Percentiles rank a stretch among this genome's conserved stretches.
phyloP scores from a whole-genome alignment of 345 rosid genomes.

The Populus deltoides region DNA sequence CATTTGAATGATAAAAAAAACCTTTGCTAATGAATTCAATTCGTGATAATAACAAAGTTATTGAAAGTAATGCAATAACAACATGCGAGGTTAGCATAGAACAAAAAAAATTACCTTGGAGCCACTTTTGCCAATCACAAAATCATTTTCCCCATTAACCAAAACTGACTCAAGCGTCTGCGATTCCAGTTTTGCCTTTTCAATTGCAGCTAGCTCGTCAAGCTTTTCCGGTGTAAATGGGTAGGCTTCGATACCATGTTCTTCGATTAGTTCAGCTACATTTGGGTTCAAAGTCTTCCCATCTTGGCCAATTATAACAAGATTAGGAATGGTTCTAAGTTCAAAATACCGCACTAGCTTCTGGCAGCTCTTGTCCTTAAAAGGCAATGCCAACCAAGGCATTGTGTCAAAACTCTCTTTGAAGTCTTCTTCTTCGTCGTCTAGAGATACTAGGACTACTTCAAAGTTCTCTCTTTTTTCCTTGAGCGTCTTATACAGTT shows the following conservation, averaged over 20 bases:
- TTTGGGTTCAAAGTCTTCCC: constrained; percentile 60
- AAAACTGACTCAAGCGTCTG: constrained; percentile 59
- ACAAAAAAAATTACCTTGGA: constrained; percentile 34
- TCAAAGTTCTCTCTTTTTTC: constrained; percentile 57
- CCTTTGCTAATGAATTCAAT: no score
- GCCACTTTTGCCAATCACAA: constrained; percentile 52
- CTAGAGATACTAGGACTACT: constrained; percentile 59
- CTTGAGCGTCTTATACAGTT: constrained; percentile 47
- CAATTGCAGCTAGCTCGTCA: constrained; percentile 42
- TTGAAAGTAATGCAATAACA: no score
- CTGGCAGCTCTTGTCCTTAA: constrained; percentile 41
- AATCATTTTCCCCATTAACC: constrained; percentile 57
- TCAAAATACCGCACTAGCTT: constrained; percentile 58
- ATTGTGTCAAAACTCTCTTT: constrained; percentile 41
- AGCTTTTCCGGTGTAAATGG: constrained; percentile 64
- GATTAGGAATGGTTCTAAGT: constrained; percentile 44
- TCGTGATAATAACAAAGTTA: no score
- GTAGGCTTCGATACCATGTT: constrained; percentile 55
- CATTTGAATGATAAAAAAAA: background rate
- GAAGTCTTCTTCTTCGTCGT: constrained; percentile 50
- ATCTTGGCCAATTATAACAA: constrained; percentile 68
- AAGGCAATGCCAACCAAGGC: constrained; percentile 77
- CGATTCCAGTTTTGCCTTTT: constrained; percentile 46
- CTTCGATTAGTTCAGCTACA: constrained; percentile 58
- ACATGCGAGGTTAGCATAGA: background rate